Evolutionary conservation across 2,329 filamentous ascomycete species (phyloP).

Genomic region (Clarireedia paspali): DNA sequence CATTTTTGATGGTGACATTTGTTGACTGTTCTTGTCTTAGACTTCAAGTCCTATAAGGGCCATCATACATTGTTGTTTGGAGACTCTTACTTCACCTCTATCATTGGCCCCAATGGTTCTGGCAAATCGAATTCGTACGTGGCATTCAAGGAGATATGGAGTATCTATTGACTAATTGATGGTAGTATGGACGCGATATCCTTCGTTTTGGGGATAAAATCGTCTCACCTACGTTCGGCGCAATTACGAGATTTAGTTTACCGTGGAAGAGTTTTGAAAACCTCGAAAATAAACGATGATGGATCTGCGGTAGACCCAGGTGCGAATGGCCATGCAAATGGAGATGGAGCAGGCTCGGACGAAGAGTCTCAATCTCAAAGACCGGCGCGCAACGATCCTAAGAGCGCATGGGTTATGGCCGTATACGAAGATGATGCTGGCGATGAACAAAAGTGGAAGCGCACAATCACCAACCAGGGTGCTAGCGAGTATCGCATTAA

Average conservation of each 20-base stretch:
- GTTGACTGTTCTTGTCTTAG: constrained; percentile 36
- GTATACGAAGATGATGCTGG: constrained; percentile 97
- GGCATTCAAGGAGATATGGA: constrained; percentile 17
- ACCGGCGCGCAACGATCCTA: constrained; percentile 72
- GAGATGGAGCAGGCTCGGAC: constrained; percentile 46
- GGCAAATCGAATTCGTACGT: constrained; percentile 97
- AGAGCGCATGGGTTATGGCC: constrained; percentile 97
- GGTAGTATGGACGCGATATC: constrained; percentile 96
- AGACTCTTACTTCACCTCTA: constrained; percentile 97
- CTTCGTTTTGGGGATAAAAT: constrained; percentile 97
- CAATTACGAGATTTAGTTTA: constrained; percentile 94
- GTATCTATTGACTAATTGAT: constrained; percentile 18
- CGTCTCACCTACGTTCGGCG: constrained; percentile 89
- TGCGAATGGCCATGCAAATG: constrained; percentile 54
- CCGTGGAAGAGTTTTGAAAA: constrained; percentile 85
- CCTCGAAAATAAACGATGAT: constrained; percentile 86
- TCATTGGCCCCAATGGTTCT: constrained; percentile 98
- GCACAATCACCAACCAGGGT: constrained; percentile 80
- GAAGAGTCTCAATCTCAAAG: constrained; percentile 54
- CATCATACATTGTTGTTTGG: constrained; percentile 92
- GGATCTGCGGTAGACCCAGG: constrained; percentile 52
- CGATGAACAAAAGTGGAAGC: constrained; percentile 93
- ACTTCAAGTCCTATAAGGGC: constrained; percentile 99
- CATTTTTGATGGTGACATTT: background rate
- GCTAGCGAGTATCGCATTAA: constrained; percentile 97